phyloP scores from a whole-genome alignment of 1,284 basidiomycete species.

The Trametes sp. region DNA sequence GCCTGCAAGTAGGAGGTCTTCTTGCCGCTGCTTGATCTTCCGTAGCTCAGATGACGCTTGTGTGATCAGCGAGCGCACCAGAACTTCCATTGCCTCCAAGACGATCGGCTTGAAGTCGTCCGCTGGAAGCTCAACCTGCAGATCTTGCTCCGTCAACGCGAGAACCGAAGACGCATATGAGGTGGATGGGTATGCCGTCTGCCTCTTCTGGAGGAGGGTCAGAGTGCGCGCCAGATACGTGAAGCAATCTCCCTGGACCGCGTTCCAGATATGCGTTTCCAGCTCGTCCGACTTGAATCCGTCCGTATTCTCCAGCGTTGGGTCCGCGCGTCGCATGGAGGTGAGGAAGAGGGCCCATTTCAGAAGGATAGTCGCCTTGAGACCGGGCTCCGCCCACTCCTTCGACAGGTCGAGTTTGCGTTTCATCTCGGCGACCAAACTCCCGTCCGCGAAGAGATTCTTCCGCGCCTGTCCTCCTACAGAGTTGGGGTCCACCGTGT shows the following conservation, averaged over 20 bases:
- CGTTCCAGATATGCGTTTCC: constrained; percentile 83
- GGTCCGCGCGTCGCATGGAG: constrained; percentile 74
- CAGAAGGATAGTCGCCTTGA: constrained; percentile 80
- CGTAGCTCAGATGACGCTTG: constrained; percentile 88
- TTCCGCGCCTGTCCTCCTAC: constrained; percentile 53
- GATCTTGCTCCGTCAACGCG: constrained; percentile 54
- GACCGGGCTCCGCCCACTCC: constrained; percentile 76
- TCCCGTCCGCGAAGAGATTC: constrained; percentile 52
- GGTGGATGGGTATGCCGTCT: constrained; percentile 49
- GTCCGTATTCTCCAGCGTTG: constrained; percentile 65
- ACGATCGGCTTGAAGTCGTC: constrained; percentile 74
- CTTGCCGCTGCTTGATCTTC: constrained; percentile 91
- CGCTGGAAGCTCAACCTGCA: constrained; percentile 64
- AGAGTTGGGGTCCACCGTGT: constrained; percentile 66
- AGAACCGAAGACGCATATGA: constrained; percentile 54
- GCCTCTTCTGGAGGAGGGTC: constrained; percentile 59
- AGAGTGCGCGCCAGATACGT: constrained; percentile 70
- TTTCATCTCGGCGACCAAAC: constrained; percentile 62
- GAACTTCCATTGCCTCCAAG: constrained; percentile 72
- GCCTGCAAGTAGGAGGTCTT: constrained; percentile 78
- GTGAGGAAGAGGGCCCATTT: constrained; percentile 91
- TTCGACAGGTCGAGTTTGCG: constrained; percentile 58
- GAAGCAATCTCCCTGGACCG: constrained; percentile 86
- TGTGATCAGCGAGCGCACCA: constrained; percentile 78
- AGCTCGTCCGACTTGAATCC: constrained; percentile 82